Percentiles rank a stretch among this genome's conserved stretches.
Conservation (phyloP, 1,139 yeast species). For the Candida labiduridarum region DNA sequence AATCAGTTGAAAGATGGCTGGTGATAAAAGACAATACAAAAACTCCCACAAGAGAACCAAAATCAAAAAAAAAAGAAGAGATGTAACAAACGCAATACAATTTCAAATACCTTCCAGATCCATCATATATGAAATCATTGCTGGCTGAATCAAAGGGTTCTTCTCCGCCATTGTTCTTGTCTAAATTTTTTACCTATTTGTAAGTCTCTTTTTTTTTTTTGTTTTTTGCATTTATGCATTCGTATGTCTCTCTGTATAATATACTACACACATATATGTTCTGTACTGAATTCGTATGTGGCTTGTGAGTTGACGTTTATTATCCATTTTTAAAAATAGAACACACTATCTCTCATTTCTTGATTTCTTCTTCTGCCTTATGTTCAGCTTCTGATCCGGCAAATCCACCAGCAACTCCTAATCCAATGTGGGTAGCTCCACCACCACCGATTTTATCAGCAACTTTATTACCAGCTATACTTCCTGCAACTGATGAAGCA, state of each 20-base stretch:
- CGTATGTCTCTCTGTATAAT: no score
- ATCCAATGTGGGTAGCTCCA: constrained; percentile 36
- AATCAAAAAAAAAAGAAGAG: background rate
- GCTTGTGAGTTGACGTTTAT: background rate
- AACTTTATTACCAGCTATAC: constrained; percentile 36
- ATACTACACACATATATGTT: no score
- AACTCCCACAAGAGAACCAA: no score
- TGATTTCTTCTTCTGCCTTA: constrained; percentile 27
- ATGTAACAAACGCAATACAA: no score
- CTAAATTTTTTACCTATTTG: background rate
- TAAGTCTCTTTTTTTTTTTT: no score
- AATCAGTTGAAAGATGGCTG: background rate
- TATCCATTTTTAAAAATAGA: background rate
- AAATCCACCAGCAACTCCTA: constrained; percentile 37
- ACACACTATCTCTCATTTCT: constrained; percentile 1
- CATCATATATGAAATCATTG: background rate
- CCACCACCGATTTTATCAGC: constrained; percentile 40
- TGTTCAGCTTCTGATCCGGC: constrained; percentile 35
- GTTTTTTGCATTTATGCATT: no score
- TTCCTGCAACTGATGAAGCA: constrained; percentile 33
- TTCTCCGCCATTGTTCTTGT: background rate
- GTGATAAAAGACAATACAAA: background rate
- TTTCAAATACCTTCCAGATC: background rate
- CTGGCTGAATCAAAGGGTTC: constrained; percentile 1
- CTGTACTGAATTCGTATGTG: background rate